Evolutionary conservation across 345 rosid species (phyloP).

Genomic region (Boechera divaricarpa): DNA sequence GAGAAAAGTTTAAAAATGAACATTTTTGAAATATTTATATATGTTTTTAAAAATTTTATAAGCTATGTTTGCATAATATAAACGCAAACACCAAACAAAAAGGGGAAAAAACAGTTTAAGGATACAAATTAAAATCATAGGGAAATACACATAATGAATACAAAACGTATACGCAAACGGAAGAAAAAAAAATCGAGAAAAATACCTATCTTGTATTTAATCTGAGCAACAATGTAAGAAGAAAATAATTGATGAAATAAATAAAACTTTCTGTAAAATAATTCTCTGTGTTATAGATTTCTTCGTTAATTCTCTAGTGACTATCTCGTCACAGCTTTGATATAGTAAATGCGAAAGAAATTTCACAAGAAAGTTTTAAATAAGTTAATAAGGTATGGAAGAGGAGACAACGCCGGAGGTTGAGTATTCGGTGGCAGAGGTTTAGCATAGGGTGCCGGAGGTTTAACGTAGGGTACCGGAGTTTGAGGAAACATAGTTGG

Average conservation of each 20-base stretch:
- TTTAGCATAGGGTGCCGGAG: not conserved
- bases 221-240: not conserved
- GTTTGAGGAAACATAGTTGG: not conserved
- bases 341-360: not conserved
- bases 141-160: too few species aligned
- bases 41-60: not conserved
- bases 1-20: not conserved
- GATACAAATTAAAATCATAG: too few species aligned
- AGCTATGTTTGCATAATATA: not conserved
- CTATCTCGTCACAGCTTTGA: not conserved
- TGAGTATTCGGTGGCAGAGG: not conserved
- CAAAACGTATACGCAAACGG: too few species aligned
- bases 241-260: not conserved
- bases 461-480: not conserved
- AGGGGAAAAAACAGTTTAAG: too few species aligned
- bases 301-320: not conserved
- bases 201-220: not conserved
- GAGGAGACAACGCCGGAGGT: not conserved
- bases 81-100: too few species aligned
- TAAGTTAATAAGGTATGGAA: not conserved
- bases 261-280: not conserved
- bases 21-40: not conserved
- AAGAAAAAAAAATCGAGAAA: too few species aligned
- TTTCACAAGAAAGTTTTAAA: not conserved
- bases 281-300: not conserved